Conservation (phyloP, 2,329 filamentous ascomycete species). For the Hypomyces rosellus region DNA sequence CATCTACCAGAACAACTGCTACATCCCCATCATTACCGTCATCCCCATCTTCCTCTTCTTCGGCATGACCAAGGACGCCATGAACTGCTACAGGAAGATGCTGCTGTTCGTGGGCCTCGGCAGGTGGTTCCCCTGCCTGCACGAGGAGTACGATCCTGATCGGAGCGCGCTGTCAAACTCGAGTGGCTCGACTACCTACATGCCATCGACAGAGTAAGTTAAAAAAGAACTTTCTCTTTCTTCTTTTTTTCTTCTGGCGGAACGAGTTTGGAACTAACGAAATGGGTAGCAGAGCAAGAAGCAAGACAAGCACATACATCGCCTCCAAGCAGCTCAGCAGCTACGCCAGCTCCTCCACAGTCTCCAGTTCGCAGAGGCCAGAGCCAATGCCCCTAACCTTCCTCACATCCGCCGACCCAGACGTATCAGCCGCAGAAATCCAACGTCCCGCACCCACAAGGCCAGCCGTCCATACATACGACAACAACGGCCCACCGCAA, state of each 20-base stretch:
- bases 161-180: constrained; percentile 13
- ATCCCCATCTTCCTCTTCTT: constrained; percentile 49
- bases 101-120: constrained; percentile 37
- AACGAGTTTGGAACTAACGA: constrained; percentile 5
- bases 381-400: constrained; percentile 3
- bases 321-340: constrained; percentile 16
- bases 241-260: not conserved
- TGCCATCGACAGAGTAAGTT: constrained; percentile 7
- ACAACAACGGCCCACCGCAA: constrained; percentile 9
- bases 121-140: constrained; percentile 35
- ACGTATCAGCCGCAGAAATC: not conserved
- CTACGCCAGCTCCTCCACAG: constrained; percentile 14
- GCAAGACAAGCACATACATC: constrained; percentile 16
- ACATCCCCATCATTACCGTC: constrained; percentile 41
- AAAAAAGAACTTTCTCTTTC: not conserved
- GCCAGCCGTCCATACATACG: constrained; percentile 3
- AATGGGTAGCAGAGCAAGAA: not conserved
- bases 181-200: constrained; percentile 1
- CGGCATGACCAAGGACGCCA: constrained; percentile 48
- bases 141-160: constrained; percentile 34
- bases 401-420: not conserved
- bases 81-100: constrained; percentile 40
- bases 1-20: constrained; percentile 38
- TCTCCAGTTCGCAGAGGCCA: not conserved
- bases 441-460: not conserved